Conservation (phyloP, 768 basidiomycete species). For the Boletus vermiculosoides region DNA sequence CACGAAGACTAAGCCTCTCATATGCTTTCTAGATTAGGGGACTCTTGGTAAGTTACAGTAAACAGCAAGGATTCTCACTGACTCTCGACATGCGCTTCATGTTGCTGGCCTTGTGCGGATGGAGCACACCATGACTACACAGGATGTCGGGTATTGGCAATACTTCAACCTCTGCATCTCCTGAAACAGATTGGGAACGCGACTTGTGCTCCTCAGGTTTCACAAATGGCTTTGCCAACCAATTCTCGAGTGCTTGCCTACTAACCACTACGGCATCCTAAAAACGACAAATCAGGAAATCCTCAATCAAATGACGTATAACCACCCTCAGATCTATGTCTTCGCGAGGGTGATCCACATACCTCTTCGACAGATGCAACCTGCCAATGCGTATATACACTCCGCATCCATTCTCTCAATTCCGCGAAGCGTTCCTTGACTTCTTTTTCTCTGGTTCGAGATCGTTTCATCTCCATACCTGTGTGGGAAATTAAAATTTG, state of each 20-base stretch:
- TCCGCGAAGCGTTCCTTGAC: constrained; percentile 46
- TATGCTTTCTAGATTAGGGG: constrained; percentile 21
- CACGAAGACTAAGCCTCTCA: constrained; percentile 32
- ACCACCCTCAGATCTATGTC: constrained; percentile 1
- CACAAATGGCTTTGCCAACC: constrained; percentile 46
- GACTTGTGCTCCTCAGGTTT: constrained; percentile 24
- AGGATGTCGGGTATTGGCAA: constrained; percentile 45
- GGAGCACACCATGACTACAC: constrained; percentile 61
- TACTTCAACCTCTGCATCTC: constrained; percentile 22
- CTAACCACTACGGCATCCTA: constrained; percentile 62
- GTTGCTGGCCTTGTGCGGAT: constrained; percentile 54
- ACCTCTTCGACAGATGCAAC: constrained; percentile 50
- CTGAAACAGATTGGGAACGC: constrained; percentile 15
- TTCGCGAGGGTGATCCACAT: constrained; percentile 13
- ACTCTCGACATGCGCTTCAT: constrained; percentile 73
- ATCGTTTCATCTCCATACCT: constrained; percentile 15
- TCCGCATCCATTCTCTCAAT: constrained; percentile 51
- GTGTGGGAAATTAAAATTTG: constrained; percentile 13
- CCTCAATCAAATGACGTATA: constrained; percentile 5
- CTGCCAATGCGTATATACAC: constrained; percentile 65
- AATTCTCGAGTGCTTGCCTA: constrained; percentile 56
- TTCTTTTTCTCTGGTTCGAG: constrained; percentile 40
- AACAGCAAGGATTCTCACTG: constrained; percentile 7
- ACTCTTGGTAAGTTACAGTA: neutral
- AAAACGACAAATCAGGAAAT: constrained; percentile 16